Percentiles rank a stretch among this genome's conserved stretches.
Conservation (phyloP, 768 basidiomycete species). For the Boletus subparvulus region DNA sequence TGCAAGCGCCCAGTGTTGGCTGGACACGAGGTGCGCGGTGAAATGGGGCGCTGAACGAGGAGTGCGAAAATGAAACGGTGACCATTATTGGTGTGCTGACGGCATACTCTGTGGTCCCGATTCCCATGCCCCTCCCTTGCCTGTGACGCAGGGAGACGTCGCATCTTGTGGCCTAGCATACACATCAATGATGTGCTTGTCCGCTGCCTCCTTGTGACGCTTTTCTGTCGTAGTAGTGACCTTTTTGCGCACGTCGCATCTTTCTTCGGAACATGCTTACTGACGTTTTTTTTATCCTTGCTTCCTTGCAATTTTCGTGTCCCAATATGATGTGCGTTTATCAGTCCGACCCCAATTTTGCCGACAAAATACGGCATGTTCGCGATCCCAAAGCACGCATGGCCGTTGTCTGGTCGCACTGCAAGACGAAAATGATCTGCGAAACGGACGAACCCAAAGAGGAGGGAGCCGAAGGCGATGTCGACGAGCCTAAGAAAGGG, state of each 20-base stretch:
- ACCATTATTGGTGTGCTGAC: slow-evolving; percentile 21
- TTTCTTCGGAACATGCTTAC: slow-evolving; percentile 42
- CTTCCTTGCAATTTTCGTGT: slow-evolving; percentile 41
- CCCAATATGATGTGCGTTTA: slow-evolving; percentile 29
- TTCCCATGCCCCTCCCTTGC: slow-evolving; percentile 43
- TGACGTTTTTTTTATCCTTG: slow-evolving; percentile 59
- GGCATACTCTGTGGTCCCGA: slow-evolving; percentile 22
- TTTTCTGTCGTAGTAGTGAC: slow-evolving; percentile 31
- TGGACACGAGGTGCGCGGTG: slow-evolving; percentile 90
- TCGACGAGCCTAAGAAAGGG: slow-evolving; percentile 75
- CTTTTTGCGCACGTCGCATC: slow-evolving; percentile 27
- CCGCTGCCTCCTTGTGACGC: slow-evolving; percentile 62
- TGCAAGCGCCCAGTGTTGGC: slow-evolving; percentile 69
- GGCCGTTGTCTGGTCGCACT: slow-evolving; percentile 81
- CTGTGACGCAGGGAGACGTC: slow-evolving; percentile 68
- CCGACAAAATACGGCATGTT: slow-evolving; percentile 83
- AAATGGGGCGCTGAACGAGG: slow-evolving; percentile 98
- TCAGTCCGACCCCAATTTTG: slow-evolving; percentile 82
- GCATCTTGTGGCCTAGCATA: slow-evolving; percentile 60
- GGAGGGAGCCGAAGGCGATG: slow-evolving; percentile 67
- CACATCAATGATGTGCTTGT: slow-evolving; percentile 46
- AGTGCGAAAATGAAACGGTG: slow-evolving; percentile 62
- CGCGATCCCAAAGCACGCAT: slow-evolving; percentile 86
- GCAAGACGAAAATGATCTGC: slow-evolving; percentile 87
- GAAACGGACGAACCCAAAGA: slow-evolving; percentile 88